phyloP scores from a whole-genome alignment of 2,329 filamentous ascomycete species.

The Metarhizium brunneum region DNA sequence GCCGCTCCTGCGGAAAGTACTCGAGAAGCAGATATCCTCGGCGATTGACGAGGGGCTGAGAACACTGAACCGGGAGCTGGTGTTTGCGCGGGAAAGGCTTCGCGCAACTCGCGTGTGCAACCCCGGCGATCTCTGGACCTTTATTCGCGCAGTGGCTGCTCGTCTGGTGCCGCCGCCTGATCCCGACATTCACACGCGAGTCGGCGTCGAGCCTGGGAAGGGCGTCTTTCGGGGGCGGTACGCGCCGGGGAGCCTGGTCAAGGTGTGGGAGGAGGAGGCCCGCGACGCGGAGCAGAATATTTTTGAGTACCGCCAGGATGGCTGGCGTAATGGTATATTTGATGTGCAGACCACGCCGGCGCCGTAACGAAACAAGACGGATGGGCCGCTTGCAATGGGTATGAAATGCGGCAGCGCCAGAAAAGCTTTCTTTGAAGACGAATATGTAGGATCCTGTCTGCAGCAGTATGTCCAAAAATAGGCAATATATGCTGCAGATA shows the following conservation, averaged over 20 bases:
- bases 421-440: too few species aligned
- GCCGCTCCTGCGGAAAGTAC: constrained; percentile 66
- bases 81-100: constrained; percentile 79
- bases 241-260: constrained; percentile 80
- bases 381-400: not conserved
- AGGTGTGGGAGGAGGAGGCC: constrained; percentile 81
- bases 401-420: not conserved
- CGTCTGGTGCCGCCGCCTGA: constrained; percentile 63
- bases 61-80: constrained; percentile 70
- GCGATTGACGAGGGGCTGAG: constrained; percentile 63
- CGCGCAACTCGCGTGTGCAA: constrained; percentile 75
- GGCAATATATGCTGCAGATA: too few species aligned
- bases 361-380: not conserved
- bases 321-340: constrained; percentile 85
- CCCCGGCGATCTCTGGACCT: constrained; percentile 71
- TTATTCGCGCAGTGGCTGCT: constrained; percentile 73
- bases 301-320: constrained; percentile 60
- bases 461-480: too few species aligned
- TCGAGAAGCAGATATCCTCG: constrained; percentile 69
- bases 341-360: constrained; percentile 32
- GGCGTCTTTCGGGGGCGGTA: constrained; percentile 75
- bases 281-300: constrained; percentile 60
- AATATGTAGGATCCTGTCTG: too few species aligned
- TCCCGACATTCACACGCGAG: constrained; percentile 64
- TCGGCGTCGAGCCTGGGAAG: constrained; percentile 53